Evolutionary conservation across 495 filamentous ascomycete genomes (phyloP).

Genomic region (Schizothecium vesticola): DNA sequence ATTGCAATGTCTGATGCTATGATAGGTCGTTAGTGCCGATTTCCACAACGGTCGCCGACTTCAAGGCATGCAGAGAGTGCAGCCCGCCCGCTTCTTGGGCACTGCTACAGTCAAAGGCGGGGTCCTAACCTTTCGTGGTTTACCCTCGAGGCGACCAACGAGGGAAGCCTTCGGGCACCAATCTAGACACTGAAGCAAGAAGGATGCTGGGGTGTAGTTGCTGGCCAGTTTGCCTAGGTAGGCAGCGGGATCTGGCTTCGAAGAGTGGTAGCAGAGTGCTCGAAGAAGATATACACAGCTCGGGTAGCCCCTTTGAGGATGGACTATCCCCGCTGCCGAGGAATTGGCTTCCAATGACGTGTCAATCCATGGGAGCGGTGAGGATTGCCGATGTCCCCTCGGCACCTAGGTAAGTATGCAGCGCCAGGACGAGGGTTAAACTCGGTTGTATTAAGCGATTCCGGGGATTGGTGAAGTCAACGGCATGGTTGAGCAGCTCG

Average conservation of each 20-base stretch:
- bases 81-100: neutral
- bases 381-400: neutral
- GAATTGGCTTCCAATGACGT: neutral
- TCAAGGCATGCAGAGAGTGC: neutral
- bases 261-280: neutral
- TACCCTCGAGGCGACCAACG: too few relatives aligned
- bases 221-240: neutral
- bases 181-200: neutral
- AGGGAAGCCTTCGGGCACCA: neutral
- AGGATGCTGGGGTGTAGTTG: neutral
- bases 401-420: too few relatives aligned
- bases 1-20: too few relatives aligned
- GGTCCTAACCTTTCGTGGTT: neutral
- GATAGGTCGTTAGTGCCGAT: too few relatives aligned
- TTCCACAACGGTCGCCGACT: too few relatives aligned
- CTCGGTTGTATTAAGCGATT: neutral
- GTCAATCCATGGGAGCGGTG: neutral
- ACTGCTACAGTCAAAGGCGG: neutral
- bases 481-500: neutral
- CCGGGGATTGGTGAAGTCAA: neutral
- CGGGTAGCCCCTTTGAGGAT: neutral
- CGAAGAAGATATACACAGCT: neutral
- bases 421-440: too few relatives aligned
- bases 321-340: neutral
- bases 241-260: neutral